Evolutionary conservation across 768 basidiomycete genomes (phyloP).

Genomic region (Gloeostereum incarnatum): DNA sequence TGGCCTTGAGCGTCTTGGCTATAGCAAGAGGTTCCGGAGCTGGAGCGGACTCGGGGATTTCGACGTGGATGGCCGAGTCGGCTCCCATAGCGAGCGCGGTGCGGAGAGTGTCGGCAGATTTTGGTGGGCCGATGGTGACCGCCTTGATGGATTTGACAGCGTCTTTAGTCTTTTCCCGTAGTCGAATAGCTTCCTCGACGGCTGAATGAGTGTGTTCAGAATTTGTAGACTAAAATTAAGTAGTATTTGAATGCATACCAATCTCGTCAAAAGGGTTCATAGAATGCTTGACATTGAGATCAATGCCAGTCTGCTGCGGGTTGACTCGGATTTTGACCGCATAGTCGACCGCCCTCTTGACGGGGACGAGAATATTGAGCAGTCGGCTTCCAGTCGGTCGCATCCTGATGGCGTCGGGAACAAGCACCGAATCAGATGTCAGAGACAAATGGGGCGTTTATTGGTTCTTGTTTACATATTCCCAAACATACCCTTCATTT

Average conservation of each 20-base stretch:
- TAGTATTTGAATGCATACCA: constrained; percentile 34
- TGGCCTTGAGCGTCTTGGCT: constrained; percentile 72
- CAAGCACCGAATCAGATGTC: no score
- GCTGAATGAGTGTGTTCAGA: no score
- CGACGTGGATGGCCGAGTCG: constrained; percentile 87
- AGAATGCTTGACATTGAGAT: constrained; percentile 96
- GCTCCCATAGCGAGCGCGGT: constrained; percentile 98
- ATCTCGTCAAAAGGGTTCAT: constrained; percentile 99
- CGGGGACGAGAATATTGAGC: constrained; percentile 88
- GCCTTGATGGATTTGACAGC: constrained; percentile 81
- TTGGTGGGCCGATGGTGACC: constrained; percentile 90
- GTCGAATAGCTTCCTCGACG: constrained; percentile 92
- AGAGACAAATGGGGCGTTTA: no score
- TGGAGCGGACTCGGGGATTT: constrained; percentile 63
- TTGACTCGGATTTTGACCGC: constrained; percentile 98
- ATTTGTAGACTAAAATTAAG: not conserved
- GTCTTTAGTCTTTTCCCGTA: constrained; percentile 79
- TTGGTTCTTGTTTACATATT: no score
- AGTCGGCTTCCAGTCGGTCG: constrained; percentile 61
- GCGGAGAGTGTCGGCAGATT: constrained; percentile 82
- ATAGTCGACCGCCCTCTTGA: constrained; percentile 96
- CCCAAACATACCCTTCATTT: no score
- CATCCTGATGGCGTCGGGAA: no score
- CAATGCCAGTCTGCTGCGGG: constrained; percentile 88
- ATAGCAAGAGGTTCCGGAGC: constrained; percentile 87